Base-by-base conservation (phyloP, 257 asterid species). In the Galeopsis tetrahit region DNA sequence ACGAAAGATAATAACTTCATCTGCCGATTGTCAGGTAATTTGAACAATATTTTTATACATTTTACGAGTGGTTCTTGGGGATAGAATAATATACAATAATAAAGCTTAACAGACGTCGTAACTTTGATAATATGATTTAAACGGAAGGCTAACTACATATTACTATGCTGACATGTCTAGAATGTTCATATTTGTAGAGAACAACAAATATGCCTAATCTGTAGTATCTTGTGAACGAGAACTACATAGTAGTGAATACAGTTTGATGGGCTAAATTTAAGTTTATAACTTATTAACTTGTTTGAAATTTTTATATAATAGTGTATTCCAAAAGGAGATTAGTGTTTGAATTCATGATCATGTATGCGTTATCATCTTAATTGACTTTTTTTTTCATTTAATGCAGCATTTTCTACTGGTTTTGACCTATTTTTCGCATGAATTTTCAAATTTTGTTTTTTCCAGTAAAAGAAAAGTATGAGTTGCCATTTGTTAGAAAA, bases 1-100 rank as follows among this genome's bases (percentile, higher is more conserved):
- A 75, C 82, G 86, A 17, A 84, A 80, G 76, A 86, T 92, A 64
- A 81, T 92, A 56, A 79, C 97, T 55, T 78, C 93, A 68, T 62
- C 92, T 69, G 93, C 96, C 40, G 96, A 92, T 85, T 86, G 92
- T 70, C 95, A 88, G 97, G 97, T 89, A 70, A 74, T 63, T 77
- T 69, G 33, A 72, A 42, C 75, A 40, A 6, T 34, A 34, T 13
- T 6, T 39, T 6, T 39, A 13, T 57, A 55, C 56, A 32, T 70
- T 48, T 63, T 10, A 51, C 11, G 21, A 21, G 58, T 38, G 48
- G 49, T 70, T 52, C 58, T 74, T 28, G 61, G 61, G 57, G 35
- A 33, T 33, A 39, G 59, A 34, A 56, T 56, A 43, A 36, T 34
- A 36, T 36, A n/a, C 14, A 38, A 63, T 38, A 39, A 63, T 36